A percentile compares a stretch with the other conserved stretches of the same genome.
These are phyloP conservation scores for Xylariaceae sp. DNA, from an alignment of 2,329 filamentous ascomycete genomes.

Conservation along the genomic window DNA sequence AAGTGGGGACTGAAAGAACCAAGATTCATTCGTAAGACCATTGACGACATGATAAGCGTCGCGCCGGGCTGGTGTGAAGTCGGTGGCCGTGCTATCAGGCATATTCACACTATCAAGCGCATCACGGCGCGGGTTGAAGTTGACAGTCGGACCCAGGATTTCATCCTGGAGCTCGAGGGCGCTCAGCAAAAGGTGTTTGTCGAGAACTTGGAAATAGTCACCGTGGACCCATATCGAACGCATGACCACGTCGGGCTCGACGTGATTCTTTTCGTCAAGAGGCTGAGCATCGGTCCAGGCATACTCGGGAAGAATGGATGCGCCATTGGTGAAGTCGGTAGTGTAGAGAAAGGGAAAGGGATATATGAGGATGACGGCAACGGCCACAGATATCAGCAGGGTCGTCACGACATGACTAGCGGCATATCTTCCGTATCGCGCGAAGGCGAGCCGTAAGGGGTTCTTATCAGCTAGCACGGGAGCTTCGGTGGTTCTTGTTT, in stretches of 20 bases:
- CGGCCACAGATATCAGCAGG: conserved; percentile 72
- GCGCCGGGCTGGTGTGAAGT: conserved; percentile 49
- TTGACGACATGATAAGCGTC: conserved; percentile 62
- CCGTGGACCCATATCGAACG: conserved; percentile 82
- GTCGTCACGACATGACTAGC: conserved; percentile 74
- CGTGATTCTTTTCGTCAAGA: conserved; percentile 53
- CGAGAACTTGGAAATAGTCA: conserved; percentile 76
- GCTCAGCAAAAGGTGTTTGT: conserved; percentile 64
- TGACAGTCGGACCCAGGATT: conserved; percentile 63
- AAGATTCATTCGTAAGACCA: conserved; percentile 63
- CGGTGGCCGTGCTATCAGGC: conserved; percentile 36
- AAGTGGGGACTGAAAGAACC: conserved; percentile 82
- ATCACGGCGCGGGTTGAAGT: conserved; percentile 54
- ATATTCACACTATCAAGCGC: conserved; percentile 33
- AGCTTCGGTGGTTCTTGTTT: conserved; percentile 70
- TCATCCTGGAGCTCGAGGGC: conserved; percentile 72
- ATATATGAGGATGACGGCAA: conserved; percentile 72
- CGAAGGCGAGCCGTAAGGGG: conserved; percentile 65
- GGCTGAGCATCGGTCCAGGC: conserved; percentile 78
- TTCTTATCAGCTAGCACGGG: conserved; percentile 66
- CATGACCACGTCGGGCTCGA: conserved; percentile 73
- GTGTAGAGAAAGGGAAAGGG: conserved; percentile 76
- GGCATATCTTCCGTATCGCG: conserved; percentile 70
- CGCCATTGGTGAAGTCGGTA: conserved; percentile 70
- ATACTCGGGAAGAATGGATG: conserved; percentile 74